phyloP scores from a whole-genome alignment of 2,329 filamentous ascomycete genomes.

The Eutypella sp. region DNA sequence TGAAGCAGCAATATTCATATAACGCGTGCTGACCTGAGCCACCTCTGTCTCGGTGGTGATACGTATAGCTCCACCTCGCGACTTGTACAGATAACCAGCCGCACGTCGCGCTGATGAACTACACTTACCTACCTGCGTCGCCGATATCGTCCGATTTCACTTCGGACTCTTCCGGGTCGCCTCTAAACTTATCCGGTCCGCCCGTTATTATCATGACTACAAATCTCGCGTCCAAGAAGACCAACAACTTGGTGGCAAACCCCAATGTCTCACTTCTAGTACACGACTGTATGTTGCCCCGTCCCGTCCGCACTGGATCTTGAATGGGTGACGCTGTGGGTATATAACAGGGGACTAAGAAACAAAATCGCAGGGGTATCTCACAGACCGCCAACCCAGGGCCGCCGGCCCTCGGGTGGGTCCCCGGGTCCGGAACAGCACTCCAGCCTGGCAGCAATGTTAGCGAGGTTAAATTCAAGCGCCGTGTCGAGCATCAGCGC shows the following conservation, averaged over 20 bases:
- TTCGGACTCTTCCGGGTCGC: no score
- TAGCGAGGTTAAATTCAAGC: slow-evolving; percentile 87
- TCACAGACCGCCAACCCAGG: slow-evolving; percentile 76
- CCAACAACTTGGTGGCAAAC: slow-evolving; percentile 75
- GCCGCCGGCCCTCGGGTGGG: slow-evolving; percentile 52
- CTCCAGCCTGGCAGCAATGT: slow-evolving; percentile 73
- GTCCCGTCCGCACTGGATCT: no score
- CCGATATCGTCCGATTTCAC: slow-evolving; percentile 59
- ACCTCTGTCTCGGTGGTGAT: slow-evolving; percentile 2
- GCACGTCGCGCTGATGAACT: slow-evolving; percentile 97
- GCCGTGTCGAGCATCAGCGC: slow-evolving; percentile 84
- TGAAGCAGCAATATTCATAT: slow-evolving; percentile 6
- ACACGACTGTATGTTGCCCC: slow-evolving; percentile 66
- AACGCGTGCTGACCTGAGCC: slow-evolving; percentile 1
- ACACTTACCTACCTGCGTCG: slow-evolving; percentile 86
- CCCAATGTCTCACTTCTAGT: slow-evolving; percentile 90
- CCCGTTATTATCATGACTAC: slow-evolving; percentile 96
- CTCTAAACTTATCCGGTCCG: no score
- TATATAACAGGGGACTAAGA: not conserved
- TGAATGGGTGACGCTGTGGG: no score
- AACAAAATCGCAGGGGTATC: slow-evolving; percentile 62
- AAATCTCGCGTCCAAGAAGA: slow-evolving; percentile 73
- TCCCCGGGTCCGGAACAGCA: slow-evolving; percentile 60
- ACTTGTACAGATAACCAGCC: slow-evolving; percentile 80
- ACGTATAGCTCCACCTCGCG: slow-evolving; percentile 78